phyloP scores from a whole-genome alignment of 805 yeast genomes.

The Metschnikowia cubensis region DNA sequence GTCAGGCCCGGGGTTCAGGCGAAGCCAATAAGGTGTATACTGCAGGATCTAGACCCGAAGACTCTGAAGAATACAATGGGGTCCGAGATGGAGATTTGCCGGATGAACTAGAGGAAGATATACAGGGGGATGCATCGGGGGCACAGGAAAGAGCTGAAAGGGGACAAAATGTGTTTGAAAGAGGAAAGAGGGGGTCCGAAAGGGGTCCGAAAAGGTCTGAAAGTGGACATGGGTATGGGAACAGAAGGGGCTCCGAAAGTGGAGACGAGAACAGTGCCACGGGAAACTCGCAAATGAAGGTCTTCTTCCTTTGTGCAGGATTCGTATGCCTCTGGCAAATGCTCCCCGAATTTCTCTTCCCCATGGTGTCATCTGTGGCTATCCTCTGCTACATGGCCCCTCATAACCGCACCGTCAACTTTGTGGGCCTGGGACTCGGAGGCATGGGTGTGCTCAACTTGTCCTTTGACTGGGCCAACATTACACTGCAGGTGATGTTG shows the following conservation, averaged over 20 bases:
- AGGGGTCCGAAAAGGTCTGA: no score
- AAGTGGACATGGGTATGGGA: no score
- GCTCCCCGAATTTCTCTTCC: slow-evolving; percentile 46
- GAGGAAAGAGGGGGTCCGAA: no score
- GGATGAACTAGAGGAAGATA: no score
- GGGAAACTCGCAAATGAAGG: slow-evolving; percentile 26
- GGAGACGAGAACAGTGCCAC: background rate
- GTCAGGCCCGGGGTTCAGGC: slow-evolving; percentile 17
- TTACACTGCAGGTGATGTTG: slow-evolving; percentile 47
- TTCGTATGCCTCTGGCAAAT: slow-evolving; percentile 39
- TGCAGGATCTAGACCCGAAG: background rate
- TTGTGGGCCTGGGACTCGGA: slow-evolving; percentile 50
- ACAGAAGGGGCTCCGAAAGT: no score
- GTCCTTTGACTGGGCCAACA: slow-evolving; percentile 51
- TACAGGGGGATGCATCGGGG: no score
- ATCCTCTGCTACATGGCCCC: slow-evolving; percentile 50
- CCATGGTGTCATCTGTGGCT: slow-evolving; percentile 47
- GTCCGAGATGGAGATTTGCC: background rate
- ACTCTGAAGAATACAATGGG: no score
- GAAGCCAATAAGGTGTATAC: background rate
- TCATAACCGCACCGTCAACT: slow-evolving; percentile 34
- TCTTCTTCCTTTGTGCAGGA: slow-evolving; percentile 33
- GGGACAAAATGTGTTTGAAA: no score
- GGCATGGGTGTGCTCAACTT: slow-evolving; percentile 49
- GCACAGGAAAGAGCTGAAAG: no score